phyloP scores from a whole-genome alignment of 2,329 filamentous ascomycete genomes.

The Aspergillus tubingensis region DNA sequence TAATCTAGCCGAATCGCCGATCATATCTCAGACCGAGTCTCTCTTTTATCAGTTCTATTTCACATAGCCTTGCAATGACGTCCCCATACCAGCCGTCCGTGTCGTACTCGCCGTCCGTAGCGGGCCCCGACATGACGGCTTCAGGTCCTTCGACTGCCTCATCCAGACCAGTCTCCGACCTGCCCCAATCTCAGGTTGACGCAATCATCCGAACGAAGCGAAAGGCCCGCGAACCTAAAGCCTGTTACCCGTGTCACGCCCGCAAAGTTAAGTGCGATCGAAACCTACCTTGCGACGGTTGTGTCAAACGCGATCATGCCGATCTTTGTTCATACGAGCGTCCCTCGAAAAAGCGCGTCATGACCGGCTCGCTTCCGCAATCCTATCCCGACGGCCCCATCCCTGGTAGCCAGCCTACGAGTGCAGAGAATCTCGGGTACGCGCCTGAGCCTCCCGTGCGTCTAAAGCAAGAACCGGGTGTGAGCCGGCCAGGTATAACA shows the following conservation, averaged over 20 bases:
- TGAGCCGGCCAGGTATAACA: slow-evolving; percentile 13
- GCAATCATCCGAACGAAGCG: slow-evolving; percentile 51
- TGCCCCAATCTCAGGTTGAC: slow-evolving; percentile 49
- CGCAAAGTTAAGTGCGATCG: slow-evolving; percentile 54
- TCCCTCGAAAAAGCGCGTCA: slow-evolving; percentile 48
- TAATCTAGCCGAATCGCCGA: background rate
- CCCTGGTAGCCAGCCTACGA: slow-evolving; percentile 13
- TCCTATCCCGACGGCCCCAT: slow-evolving; percentile 26
- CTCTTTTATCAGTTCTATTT: background rate
- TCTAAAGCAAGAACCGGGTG: slow-evolving; percentile 28
- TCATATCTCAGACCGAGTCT: background rate
- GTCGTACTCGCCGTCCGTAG: slow-evolving; percentile 32
- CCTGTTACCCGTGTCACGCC: slow-evolving; percentile 49
- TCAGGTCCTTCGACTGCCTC: slow-evolving; percentile 14
- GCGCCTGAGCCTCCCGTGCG: slow-evolving; percentile 25
- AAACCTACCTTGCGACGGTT: slow-evolving; percentile 51
- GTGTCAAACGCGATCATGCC: slow-evolving; percentile 52
- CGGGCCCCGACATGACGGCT: slow-evolving; percentile 25
- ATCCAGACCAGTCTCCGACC: slow-evolving; percentile 38
- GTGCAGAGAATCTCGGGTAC: slow-evolving; percentile 14
- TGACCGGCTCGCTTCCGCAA: slow-evolving; percentile 25
- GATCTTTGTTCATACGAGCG: slow-evolving; percentile 53
- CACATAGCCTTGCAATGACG: slow-evolving; percentile 22
- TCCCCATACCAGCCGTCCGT: slow-evolving; percentile 34
- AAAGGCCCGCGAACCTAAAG: slow-evolving; percentile 51